Conservation (phyloP, 177 flowering plant species). For the Vitis hybrid region DNA sequence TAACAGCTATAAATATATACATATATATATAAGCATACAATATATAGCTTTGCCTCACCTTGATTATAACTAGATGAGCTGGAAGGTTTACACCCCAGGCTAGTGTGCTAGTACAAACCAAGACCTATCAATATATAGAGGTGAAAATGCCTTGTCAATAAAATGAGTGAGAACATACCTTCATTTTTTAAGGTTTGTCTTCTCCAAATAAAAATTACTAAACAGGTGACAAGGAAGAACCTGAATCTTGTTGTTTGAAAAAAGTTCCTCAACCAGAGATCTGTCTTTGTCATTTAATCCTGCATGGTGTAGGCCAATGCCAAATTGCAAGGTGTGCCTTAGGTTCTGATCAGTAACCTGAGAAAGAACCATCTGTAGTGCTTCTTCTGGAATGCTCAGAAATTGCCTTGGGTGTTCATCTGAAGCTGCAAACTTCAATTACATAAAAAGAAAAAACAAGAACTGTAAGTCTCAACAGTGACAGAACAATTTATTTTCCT, state of each 20-base stretch:
- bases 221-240: constrained; percentile 28
- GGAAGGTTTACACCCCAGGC: constrained; percentile 99
- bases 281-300: constrained; percentile 93
- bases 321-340: constrained; percentile 93
- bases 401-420: constrained; percentile 91
- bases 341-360: constrained; percentile 92
- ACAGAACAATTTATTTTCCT: not conserved
- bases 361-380: constrained; percentile 86
- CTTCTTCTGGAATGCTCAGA: constrained; percentile 74
- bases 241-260: constrained; percentile 94
- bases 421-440: constrained; percentile 83
- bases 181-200: no score
- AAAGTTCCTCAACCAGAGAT: constrained; percentile 93
- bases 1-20: not conserved
- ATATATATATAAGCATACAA: not conserved
- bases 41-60: constrained; percentile 42
- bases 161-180: no score
- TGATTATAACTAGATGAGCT: constrained; percentile 94
- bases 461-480: not conserved
- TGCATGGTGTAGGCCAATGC: constrained; percentile 97
- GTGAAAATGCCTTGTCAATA: no score
- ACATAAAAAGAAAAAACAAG: constrained; percentile 7
- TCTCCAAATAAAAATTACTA: not conserved
- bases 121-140: constrained; percentile 42
- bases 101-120: constrained; percentile 95